Conservation (phyloP, 768 basidiomycete species). For the Chalciporus chontae region DNA sequence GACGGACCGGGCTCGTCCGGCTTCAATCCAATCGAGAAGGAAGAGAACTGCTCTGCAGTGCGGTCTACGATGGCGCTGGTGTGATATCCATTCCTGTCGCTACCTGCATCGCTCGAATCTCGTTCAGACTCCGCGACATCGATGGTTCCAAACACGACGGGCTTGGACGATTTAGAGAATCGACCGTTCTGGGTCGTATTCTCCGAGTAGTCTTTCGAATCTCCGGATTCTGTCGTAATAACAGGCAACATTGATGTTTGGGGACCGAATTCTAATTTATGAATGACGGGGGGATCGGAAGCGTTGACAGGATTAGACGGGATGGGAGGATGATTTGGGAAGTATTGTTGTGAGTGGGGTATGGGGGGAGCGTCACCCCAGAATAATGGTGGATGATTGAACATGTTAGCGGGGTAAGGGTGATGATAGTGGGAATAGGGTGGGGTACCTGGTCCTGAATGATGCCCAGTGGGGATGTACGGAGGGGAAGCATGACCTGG, state of each 20-base stretch:
- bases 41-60: constrained; percentile 28
- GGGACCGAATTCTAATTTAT: constrained; percentile 18
- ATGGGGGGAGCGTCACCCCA: constrained; percentile 32
- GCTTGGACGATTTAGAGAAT: constrained; percentile 14
- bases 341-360: constrained; percentile 10
- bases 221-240: constrained; percentile 12
- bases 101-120: not conserved
- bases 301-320: constrained; percentile 5
- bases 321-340: constrained; percentile 17
- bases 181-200: constrained; percentile 5
- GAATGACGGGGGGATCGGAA: constrained; percentile 11
- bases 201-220: constrained; percentile 1
- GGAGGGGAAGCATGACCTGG: constrained; percentile 26
- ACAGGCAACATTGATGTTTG: constrained; percentile 3
- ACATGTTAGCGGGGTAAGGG: constrained; percentile 32
- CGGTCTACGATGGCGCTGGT: constrained; percentile 15
- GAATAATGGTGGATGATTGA: constrained; percentile 36
- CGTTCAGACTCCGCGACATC: constrained; percentile 24
- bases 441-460: constrained; percentile 31
- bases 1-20: constrained; percentile 34
- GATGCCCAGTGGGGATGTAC: constrained; percentile 14
- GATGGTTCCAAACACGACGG: constrained; percentile 55
- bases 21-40: constrained; percentile 45
- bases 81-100: constrained; percentile 6
- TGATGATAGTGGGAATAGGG: constrained; percentile 34